Percentiles rank a stretch among this genome's conserved stretches.
Evolutionary conservation across 2,329 filamentous ascomycete species (phyloP).

Genomic region (Alternaria atra): DNA sequence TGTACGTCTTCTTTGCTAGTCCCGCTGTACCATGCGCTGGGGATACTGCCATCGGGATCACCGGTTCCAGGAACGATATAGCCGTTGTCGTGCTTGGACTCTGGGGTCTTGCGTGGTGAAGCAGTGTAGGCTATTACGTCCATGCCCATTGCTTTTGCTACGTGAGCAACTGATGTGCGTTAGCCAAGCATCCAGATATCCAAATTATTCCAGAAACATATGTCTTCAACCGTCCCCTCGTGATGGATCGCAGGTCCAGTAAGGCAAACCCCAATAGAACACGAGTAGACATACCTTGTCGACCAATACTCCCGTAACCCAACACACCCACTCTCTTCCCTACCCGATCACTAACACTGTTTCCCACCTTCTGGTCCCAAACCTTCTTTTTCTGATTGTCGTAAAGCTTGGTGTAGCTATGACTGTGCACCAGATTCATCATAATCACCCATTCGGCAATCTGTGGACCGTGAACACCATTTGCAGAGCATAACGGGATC

Average conservation of each 20-base stretch:
- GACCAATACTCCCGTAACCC: conserved; percentile 70
- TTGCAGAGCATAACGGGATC: conserved; percentile 64
- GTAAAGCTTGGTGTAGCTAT: conserved; percentile 63
- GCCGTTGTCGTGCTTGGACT: conserved; percentile 69
- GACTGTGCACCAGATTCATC: conserved; percentile 67
- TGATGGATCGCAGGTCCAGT: no score
- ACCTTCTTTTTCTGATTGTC: conserved; percentile 65
- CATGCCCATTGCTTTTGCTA: conserved; percentile 73
- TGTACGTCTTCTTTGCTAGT: conserved; percentile 61
- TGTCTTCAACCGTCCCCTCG: no score
- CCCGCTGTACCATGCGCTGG: conserved; percentile 66
- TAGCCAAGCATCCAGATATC: neutral
- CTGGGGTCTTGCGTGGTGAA: conserved; percentile 71
- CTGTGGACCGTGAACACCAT: conserved; percentile 68
- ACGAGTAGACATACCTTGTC: conserved; percentile 60
- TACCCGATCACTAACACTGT: conserved; percentile 62
- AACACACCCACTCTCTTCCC: conserved; percentile 67
- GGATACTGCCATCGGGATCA: conserved; percentile 65
- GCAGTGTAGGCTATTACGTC: conserved; percentile 79
- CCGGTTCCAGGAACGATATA: conserved; percentile 75
- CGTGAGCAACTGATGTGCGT: conserved; percentile 57
- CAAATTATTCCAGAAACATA: no score
- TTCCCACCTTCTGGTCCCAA: conserved; percentile 57
- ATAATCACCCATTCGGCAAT: conserved; percentile 74
- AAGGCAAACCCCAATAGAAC: neutral